Evolutionary conservation across 1,284 basidiomycete species (phyloP).

Genomic region (Fomitopsis betulina): DNA sequence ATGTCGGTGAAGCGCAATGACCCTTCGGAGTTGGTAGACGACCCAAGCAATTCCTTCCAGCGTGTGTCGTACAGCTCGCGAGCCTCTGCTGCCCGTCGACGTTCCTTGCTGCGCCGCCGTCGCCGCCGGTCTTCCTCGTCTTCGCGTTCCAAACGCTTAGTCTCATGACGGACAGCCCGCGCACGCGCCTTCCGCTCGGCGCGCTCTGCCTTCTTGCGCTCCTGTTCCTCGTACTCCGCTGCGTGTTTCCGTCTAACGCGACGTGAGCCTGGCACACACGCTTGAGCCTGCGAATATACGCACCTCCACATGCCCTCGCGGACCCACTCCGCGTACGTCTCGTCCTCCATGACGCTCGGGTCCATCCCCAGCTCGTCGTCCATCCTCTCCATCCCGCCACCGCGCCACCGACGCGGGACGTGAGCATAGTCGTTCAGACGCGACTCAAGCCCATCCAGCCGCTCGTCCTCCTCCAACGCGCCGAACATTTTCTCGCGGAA

Average conservation of each 20-base stretch:
- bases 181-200: constrained; percentile 48
- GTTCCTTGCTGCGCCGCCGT: constrained; percentile 42
- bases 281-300: constrained; percentile 21
- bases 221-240: constrained; percentile 58
- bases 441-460: constrained; percentile 57
- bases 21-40: constrained; percentile 16
- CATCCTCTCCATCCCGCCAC: constrained; percentile 28
- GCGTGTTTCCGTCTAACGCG: constrained; percentile 56
- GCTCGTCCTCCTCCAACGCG: constrained; percentile 65
- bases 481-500: constrained; percentile 70
- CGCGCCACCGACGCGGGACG: constrained; percentile 55
- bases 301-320: constrained; percentile 76
- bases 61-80: constrained; percentile 51
- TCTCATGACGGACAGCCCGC: constrained; percentile 51
- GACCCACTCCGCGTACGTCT: constrained; percentile 80
- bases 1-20: constrained; percentile 55
- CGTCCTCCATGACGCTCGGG: constrained; percentile 71
- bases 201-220: constrained; percentile 46
- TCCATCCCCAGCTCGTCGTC: constrained; percentile 53
- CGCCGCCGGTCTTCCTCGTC: constrained; percentile 46
- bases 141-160: constrained; percentile 42
- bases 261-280: neutral
- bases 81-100: constrained; percentile 36
- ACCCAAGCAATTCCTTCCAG: constrained; percentile 50
- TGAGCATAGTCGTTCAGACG: constrained; percentile 63